A percentile compares a stretch with the other conserved stretches of the same genome.
Conservation (phyloP, 225 moss, liverwort and hornwort species). For the Antitrichia curtipendula region DNA sequence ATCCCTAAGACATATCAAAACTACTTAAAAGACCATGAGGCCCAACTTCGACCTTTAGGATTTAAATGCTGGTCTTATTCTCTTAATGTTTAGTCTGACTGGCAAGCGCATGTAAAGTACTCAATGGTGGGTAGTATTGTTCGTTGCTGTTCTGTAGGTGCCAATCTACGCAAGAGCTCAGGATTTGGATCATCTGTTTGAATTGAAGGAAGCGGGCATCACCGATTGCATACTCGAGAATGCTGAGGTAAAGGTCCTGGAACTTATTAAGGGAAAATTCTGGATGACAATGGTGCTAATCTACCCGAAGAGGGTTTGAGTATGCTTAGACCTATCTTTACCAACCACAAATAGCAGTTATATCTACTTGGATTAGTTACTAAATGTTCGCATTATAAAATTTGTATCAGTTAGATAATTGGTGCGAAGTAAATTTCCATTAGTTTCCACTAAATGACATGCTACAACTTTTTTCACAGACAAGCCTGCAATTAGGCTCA, state of each 20-base stretch:
- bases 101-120: background rate
- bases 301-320: background rate
- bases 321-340: background rate
- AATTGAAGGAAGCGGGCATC: constrained; percentile 77
- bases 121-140: background rate
- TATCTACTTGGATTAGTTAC: background rate
- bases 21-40: too few species aligned
- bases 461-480: constrained; percentile 8
- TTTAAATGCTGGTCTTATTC: background rate
- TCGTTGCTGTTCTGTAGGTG: constrained; percentile 29
- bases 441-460: background rate
- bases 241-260: constrained; percentile 55
- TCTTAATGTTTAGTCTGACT: background rate
- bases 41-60: background rate
- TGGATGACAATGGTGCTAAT: background rate
- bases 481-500: constrained; percentile 87
- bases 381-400: background rate
- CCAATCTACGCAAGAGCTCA: constrained; percentile 84
- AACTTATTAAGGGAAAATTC: background rate
- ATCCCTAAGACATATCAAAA: background rate
- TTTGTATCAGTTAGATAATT: background rate
- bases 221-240: constrained; percentile 86
- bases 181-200: constrained; percentile 85
- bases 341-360: background rate
- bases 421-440: background rate